Evolutionary conservation across 2,329 filamentous ascomycete genomes (phyloP), one percentile per base, ranked within the genome.

Genomic region (Penicillium sp.): DNA sequence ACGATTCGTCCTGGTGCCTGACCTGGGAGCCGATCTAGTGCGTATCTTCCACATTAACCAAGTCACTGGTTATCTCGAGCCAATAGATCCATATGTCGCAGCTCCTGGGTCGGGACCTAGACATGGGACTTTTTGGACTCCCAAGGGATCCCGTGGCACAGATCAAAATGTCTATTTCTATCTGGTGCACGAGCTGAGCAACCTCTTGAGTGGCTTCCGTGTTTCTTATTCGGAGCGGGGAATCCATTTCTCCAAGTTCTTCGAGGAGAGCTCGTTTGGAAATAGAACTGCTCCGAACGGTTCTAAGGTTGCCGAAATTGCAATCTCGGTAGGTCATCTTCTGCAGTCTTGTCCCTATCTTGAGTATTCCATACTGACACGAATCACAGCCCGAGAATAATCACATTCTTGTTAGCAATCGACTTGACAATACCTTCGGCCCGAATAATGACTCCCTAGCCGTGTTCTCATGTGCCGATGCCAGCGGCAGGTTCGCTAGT

Each of bases 1-100:
- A 81, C 56, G 79, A 77, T 83, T 76, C 62, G 61, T 84, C 21
- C 66, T 84, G 1, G 73, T 77, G 7, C 76, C 80, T 1, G 82
- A 85, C 57, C 75, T 84, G 2, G 82, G 82, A 32, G 79, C 81
- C 5, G 82, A 85, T 60, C 63, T 81, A 21, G 72, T 83, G 49
- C 81, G 81, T 53, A 76, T 84, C 60, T 82, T 81, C 71, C 72
- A 71, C 64, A 79, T 84, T 61, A 72, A 81, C 58, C 59, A 74
- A 21, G 54, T 49, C 3, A 77, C 73, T 1, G 80, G 81, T 8
- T 63, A 66, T 39, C 74, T 84, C 16, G 77, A 75, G 1, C 71
- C 76, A 11, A 82, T 79, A 55, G 64, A 74, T 5, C 66, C 76
- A 1, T 77, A 73, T n/a, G 61, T 69, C 27, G 70, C 78, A 0